Evolutionary conservation across 768 basidiomycete genomes (phyloP).

Genomic region (Termitomyces sp.): DNA sequence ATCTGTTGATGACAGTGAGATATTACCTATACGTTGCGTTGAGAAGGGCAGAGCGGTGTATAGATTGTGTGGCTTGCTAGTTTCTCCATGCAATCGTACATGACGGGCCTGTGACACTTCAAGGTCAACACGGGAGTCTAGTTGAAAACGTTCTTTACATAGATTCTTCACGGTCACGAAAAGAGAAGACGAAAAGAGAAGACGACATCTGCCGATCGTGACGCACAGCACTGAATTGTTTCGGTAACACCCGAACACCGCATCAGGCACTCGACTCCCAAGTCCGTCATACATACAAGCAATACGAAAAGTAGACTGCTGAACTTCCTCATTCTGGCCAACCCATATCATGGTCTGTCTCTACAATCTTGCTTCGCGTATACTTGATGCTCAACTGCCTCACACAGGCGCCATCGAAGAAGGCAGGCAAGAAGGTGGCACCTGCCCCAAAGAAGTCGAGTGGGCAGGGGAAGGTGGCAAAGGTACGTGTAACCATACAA

Average conservation of each 20-base stretch:
- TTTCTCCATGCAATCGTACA: neutral
- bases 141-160: too few relatives aligned
- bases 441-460: conserved; percentile 59
- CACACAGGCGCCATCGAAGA: conserved; percentile 77
- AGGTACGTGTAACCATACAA: conserved; percentile 40
- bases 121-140: neutral
- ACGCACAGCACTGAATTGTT: neutral
- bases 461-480: conserved; percentile 63
- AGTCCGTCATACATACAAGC: neutral
- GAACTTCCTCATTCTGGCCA: neutral
- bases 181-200: neutral
- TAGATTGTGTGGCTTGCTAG: neutral
- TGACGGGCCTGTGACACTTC: neutral
- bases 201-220: neutral
- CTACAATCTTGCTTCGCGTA: neutral
- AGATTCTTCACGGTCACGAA: neutral
- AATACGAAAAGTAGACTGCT: neutral
- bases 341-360: conserved; percentile 12
- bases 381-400: neutral
- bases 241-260: neutral
- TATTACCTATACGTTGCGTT: neutral
- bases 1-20: neutral
- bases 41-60: neutral
- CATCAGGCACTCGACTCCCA: neutral
- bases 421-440: conserved; percentile 80